Percentiles rank a stretch among this genome's conserved stretches.
phyloP scores from a whole-genome alignment of 768 basidiomycete genomes.

The Gyrodon lividus region DNA sequence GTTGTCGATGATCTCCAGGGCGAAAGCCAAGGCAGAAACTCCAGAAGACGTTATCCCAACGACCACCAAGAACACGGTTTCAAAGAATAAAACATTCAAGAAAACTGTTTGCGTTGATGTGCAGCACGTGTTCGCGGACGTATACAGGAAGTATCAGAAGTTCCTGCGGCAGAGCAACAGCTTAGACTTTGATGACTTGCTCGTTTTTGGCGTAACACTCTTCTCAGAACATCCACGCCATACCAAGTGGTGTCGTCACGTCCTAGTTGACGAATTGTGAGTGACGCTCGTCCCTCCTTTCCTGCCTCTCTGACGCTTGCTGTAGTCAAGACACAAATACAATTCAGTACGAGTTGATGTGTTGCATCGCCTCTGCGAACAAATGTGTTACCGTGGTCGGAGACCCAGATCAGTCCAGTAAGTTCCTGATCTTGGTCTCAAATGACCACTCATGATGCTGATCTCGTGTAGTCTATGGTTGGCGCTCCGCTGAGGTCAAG shows the following conservation, averaged over 20 bases:
- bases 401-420: conserved; percentile 89
- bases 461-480: conserved; percentile 65
- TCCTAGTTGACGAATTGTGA: conserved; percentile 82
- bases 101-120: conserved; percentile 22
- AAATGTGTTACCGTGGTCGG: conserved; percentile 78
- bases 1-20: conserved; percentile 68
- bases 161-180: conserved; percentile 60
- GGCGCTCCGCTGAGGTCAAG: conserved; percentile 77
- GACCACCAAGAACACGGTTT: conserved; percentile 5
- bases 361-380: conserved; percentile 50
- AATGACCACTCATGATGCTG: not conserved
- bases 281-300: conserved; percentile 18
- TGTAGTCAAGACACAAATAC: conserved; percentile 76
- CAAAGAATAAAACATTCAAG: not conserved
- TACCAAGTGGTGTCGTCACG: conserved; percentile 60
- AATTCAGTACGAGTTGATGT: conserved; percentile 81
- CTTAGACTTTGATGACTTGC: conserved; percentile 86
- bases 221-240: conserved; percentile 51
- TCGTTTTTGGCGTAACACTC: conserved; percentile 68
- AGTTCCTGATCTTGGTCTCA: conserved; percentile 11
- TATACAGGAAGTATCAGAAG: conserved; percentile 68
- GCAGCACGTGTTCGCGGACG: conserved; percentile 43
- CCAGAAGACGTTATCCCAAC: conserved; percentile 45
- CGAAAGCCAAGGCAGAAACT: conserved; percentile 57
- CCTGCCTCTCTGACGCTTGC: not conserved